phyloP scores from a whole-genome alignment of 768 basidiomycete species.

The Sistotremastrum suecicum region DNA sequence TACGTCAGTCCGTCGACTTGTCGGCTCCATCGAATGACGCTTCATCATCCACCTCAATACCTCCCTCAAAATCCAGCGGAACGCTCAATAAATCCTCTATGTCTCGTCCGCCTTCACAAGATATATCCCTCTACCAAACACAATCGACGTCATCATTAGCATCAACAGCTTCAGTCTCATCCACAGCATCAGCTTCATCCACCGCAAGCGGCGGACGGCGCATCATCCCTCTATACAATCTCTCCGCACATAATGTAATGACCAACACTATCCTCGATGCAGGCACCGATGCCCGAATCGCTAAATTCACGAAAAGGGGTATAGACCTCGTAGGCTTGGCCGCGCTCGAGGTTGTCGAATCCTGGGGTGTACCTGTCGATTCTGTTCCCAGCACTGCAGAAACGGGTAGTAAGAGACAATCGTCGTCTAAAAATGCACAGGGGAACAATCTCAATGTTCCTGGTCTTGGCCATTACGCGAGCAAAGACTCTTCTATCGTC shows the following conservation, averaged over 20 bases:
- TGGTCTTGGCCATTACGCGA: background rate
- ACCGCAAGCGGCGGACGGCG: constrained; percentile 41
- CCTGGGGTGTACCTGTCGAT: constrained; percentile 29
- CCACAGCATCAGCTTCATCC: constrained; percentile 20
- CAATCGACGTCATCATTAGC: constrained; percentile 21
- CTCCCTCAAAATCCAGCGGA: constrained; percentile 23
- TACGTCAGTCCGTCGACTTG: constrained; percentile 31
- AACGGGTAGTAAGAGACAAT: too few species aligned
- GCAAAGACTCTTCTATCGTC: constrained; percentile 9
- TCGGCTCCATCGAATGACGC: constrained; percentile 16
- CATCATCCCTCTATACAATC: constrained; percentile 78
- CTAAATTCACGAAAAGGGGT: constrained; percentile 56
- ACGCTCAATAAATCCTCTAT: constrained; percentile 17
- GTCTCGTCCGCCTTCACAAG: constrained; percentile 36
- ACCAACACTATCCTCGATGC: constrained; percentile 79
- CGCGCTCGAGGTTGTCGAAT: constrained; percentile 68
- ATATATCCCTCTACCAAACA: constrained; percentile 30
- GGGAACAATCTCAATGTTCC: too few species aligned
- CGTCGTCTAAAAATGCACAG: too few species aligned
- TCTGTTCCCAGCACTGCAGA: constrained; percentile 5
- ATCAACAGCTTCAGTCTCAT: constrained; percentile 24
- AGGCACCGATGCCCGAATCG: constrained; percentile 77
- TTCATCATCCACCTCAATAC: constrained; percentile 12
- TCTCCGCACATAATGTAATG: constrained; percentile 79
- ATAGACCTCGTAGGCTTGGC: constrained; percentile 69